These are phyloP conservation scores for Hypoxylon intermedium DNA, from an alignment of 495 filamentous ascomycete species.

Conservation along the genomic window DNA sequence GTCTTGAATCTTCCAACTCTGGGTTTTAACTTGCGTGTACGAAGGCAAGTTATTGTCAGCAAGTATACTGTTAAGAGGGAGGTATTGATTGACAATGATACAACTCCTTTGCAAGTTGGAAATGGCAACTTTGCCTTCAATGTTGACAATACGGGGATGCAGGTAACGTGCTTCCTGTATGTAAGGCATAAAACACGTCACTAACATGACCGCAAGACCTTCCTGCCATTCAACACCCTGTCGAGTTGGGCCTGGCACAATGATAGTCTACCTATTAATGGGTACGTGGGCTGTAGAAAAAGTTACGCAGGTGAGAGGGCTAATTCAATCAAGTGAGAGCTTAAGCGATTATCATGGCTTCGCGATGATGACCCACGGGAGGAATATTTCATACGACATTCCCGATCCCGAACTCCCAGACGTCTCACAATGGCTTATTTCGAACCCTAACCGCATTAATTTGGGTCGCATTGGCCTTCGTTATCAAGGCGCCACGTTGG, in stretches of 20 bases:
- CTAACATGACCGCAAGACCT: slow-evolving; percentile 46
- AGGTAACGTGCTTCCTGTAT: slow-evolving; percentile 15
- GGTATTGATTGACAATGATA: slow-evolving; percentile 32
- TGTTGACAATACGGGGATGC: slow-evolving; percentile 60
- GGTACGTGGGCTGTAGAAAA: slow-evolving; percentile 5
- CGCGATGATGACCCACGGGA: slow-evolving; percentile 48
- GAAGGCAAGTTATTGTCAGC: slow-evolving; percentile 18
- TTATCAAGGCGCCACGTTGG: slow-evolving; percentile 46
- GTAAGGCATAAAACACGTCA: not conserved
- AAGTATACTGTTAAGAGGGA: slow-evolving; percentile 29
- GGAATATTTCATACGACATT: slow-evolving; percentile 53
- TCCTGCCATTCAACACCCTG: slow-evolving; percentile 58
- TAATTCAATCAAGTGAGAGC: slow-evolving; percentile 15
- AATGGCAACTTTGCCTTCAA: slow-evolving; percentile 65
- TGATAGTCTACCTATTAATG: slow-evolving; percentile 44
- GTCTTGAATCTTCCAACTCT: not conserved
- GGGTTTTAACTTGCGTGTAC: not conserved
- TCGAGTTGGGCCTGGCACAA: slow-evolving; percentile 58
- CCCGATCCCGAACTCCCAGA: slow-evolving; percentile 48
- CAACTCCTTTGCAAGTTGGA: slow-evolving; percentile 60
- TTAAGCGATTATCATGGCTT: slow-evolving; percentile 39
- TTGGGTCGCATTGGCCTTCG: slow-evolving; percentile 54
- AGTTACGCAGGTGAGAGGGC: not conserved
- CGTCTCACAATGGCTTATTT: slow-evolving; percentile 52
- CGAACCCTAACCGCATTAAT: slow-evolving; percentile 56